Evolutionary conservation across 768 basidiomycete species (phyloP).

Genomic region (Rhodotorula babjevae): DNA sequence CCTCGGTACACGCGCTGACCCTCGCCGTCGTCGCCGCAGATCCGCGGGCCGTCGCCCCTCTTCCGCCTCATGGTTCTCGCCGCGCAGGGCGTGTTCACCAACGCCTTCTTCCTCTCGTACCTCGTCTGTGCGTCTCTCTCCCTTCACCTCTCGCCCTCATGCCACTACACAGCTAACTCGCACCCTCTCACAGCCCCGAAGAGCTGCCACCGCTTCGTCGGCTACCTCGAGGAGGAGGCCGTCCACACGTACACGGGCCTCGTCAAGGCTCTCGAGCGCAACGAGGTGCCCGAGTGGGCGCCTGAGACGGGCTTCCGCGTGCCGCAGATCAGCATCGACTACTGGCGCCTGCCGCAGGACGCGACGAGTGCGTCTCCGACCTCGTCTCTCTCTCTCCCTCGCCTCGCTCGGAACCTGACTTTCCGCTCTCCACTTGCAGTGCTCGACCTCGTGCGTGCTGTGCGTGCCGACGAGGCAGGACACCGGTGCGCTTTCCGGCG

Average conservation of each 20-base stretch:
- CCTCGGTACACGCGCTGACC: too few species aligned
- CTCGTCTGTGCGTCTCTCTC: conserved; percentile 50
- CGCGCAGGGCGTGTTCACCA: conserved; percentile 67
- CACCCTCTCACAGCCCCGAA: conserved; percentile 39
- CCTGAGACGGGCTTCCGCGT: conserved; percentile 46
- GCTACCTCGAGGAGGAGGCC: conserved; percentile 25
- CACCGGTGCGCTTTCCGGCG: conserved; percentile 66
- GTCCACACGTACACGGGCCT: conserved; percentile 56
- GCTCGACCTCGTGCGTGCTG: conserved; percentile 56
- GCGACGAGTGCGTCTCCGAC: conserved; percentile 55
- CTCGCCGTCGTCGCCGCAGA: conserved; percentile 17
- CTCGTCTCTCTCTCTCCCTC: not conserved
- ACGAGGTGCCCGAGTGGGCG: conserved; percentile 72
- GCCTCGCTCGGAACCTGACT: not conserved
- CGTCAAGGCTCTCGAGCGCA: conserved; percentile 75
- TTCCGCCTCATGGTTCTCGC: conserved; percentile 79
- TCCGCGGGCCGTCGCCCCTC: conserved; percentile 70
- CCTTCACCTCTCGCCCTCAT: not conserved
- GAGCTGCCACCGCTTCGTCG: conserved; percentile 42
- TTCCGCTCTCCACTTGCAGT: conserved; percentile 44
- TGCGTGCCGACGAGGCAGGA: conserved; percentile 53
- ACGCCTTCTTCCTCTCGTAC: conserved; percentile 61
- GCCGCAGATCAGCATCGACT: conserved; percentile 87
- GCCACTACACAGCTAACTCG: not conserved
- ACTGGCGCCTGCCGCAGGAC: conserved; percentile 72